Evolutionary conservation across 768 basidiomycete species (phyloP), one percentile per base, ranked within the genome.

Genomic region (Xerocomellus dryophilus): DNA sequence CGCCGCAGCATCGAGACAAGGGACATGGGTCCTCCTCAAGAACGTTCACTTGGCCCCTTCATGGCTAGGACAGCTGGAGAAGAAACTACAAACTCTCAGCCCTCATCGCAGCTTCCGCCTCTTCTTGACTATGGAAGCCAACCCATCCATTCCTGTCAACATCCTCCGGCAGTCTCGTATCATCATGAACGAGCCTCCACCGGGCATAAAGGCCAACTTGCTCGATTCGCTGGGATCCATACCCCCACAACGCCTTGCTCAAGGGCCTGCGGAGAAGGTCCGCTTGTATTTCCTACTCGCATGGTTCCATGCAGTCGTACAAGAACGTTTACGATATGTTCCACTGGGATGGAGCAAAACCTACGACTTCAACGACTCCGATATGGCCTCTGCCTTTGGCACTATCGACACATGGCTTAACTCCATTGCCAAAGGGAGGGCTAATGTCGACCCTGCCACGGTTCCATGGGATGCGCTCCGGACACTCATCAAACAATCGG

Each of bases 341-440:
- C 97, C 97, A 7, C 76, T 99, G 15, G 96, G 97, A 0, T 99
- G 96, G 94, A 95, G 89, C 69, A 93, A 97, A 73, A 79, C 80
- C 0, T 98, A 98, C 73, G 97, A 98, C 70, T 98, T 98, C 83
- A 99, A 99, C 71, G 95, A 98, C 68, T 97, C 96, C 5, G 97
- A 99, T 67, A 90, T 97, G 82, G 83, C 89, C 15, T 89, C 96
- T 11, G 95, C 95, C 1, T 89, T 93, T 65, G 81, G 80, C 39
- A 95, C 92, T 17, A 97, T 98, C 67, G 95, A 98, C 66, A 78
- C 85, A 1, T 98, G 96, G 93, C 78, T 98, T 47, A 79, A 78
- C 47, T 68, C 80, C 0, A 78, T 88, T 46, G 87, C 95, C 5
- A 90, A 92, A 67, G 96, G 95, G 20, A 81, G 88, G 50, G 81